Evolutionary conservation across 176 grass and related monocot genomes (phyloP).

Genomic region (Oropetium thomaeum): DNA sequence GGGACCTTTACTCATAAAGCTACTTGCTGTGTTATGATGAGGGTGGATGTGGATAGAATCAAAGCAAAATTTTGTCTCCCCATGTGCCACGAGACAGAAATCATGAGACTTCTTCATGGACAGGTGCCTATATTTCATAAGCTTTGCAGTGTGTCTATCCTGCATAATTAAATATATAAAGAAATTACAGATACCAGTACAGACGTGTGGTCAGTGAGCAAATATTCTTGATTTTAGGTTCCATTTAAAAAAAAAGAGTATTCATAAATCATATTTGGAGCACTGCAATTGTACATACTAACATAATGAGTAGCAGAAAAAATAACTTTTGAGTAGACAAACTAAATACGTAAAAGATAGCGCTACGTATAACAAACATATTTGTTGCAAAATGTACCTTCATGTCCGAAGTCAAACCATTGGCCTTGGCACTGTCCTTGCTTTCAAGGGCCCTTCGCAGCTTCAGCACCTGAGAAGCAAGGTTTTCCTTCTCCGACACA

Average conservation of each 20-base stretch:
- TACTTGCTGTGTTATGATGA: slow-evolving; percentile 10
- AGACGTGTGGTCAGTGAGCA: slow-evolving; percentile 7
- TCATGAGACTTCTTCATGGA: slow-evolving; percentile 8
- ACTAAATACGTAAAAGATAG: neutral
- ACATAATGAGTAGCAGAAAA: slow-evolving; percentile 17
- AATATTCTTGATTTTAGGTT: neutral
- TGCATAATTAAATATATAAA: slow-evolving; percentile 26
- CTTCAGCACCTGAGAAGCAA: slow-evolving; percentile 52
- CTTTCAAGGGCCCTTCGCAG: slow-evolving; percentile 53
- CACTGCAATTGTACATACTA: neutral
- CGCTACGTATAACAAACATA: slow-evolving; percentile 1
- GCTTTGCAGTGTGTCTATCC: slow-evolving; percentile 1
- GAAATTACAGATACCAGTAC: slow-evolving; percentile 17
- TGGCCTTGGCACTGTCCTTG: slow-evolving; percentile 34
- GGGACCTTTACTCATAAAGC: slow-evolving; percentile 26
- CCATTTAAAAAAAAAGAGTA: neutral
- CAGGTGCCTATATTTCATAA: neutral
- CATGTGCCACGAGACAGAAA: slow-evolving; percentile 25
- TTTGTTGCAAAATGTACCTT: slow-evolving; percentile 40
- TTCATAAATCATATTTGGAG: neutral
- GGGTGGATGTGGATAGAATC: slow-evolving; percentile 37
- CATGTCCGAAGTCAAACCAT: slow-evolving; percentile 16
- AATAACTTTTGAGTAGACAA: neutral
- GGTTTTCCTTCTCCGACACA: slow-evolving; percentile 63
- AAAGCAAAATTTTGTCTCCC: slow-evolving; percentile 35